Base-by-base conservation (phyloP, 1,284 basidiomycete species). In the Ganoderma boninense region DNA sequence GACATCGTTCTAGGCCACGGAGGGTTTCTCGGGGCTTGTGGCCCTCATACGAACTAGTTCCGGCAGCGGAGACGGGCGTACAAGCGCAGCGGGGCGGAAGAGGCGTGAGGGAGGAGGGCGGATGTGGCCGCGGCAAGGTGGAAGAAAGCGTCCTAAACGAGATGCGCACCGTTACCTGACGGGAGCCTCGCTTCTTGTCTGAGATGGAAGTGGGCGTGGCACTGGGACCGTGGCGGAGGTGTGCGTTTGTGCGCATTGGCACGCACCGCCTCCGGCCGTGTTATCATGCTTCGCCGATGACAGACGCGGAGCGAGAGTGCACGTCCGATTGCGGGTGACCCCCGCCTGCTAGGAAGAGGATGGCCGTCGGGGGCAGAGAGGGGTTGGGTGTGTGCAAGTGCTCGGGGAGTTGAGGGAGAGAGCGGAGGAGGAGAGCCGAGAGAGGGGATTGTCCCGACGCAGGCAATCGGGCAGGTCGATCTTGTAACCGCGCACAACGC, bases 391-490 rank as follows among this genome's bases (percentile, higher is more conserved):
- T 26, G 38, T 38, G 18, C n/a, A 14, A 38, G 49, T 42, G 57
- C 35, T 40, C 65, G 71, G 60, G 66, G 68, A 62, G 66, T 64
- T 62, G 73, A 64, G 67, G 64, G 66, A 71, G 64, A 59, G 49
- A 26, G 49, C 23, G 49, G 49, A 52, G 20, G 23, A 52, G 49
- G 49, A 26, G 49, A 54, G 49, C 49, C 49, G 49, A 54, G 49
- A 14, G 49, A 54, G 23, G n/a, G 23, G 23, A 54, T 4, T 14
- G 49, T 26, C 49, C 26, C 49, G 49, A 54, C n/a, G 26, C 49
- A 54, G 11, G 64, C 67, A 70, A 77, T 77, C 78, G 77, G 77
- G 75, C 49, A 42, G 64, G 20, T 5, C 40, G 71, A 76, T 77
- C 76, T 75, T 65, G 69, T 64, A 56, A 74, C 73, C 71, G 70